phyloP scores from a whole-genome alignment of 176 grass and related monocot species.

The Puya raimondii region DNA sequence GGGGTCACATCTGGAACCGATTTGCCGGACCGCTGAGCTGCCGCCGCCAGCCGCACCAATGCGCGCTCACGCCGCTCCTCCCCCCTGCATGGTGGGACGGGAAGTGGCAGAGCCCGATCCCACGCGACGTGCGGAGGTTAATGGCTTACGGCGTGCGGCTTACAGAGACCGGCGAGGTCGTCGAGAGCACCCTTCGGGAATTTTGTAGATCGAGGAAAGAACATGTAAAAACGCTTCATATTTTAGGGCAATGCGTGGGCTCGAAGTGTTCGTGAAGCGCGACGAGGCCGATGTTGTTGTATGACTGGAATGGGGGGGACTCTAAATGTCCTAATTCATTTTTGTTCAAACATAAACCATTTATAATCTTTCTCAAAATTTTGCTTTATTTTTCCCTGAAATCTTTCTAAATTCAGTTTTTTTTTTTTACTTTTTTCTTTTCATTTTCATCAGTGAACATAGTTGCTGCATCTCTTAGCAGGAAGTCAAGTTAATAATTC shows the following conservation, averaged over 20 bases:
- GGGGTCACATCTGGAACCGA: conserved; percentile 89
- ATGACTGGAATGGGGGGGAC: background rate
- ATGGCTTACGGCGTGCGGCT: conserved; percentile 42
- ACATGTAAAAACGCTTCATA: conserved; percentile 47
- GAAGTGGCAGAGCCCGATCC: conserved; percentile 59
- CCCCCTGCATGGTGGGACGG: conserved; percentile 77
- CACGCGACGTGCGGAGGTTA: conserved; percentile 36
- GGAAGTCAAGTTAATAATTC: too few relatives aligned
- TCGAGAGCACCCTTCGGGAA: conserved; percentile 23
- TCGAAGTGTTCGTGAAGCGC: background rate
- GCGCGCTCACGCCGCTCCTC: conserved; percentile 55
- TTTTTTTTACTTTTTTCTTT: too few relatives aligned
- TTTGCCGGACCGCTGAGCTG: conserved; percentile 66
- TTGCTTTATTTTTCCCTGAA: too few relatives aligned
- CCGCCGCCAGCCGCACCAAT: conserved; percentile 47
- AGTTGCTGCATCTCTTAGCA: too few relatives aligned
- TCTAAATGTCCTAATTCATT: background rate
- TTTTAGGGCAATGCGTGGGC: conserved; percentile 35
- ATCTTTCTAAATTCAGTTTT: too few relatives aligned
- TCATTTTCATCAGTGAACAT: too few relatives aligned
- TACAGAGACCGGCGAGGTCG: conserved; percentile 34
- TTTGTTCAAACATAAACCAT: too few relatives aligned
- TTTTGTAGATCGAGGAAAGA: conserved; percentile 55
- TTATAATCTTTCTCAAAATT: too few relatives aligned
- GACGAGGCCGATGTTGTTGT: background rate